Evolutionary conservation across 148 eudicot genomes (phyloP).

Genomic region (Polygonum aviculare): DNA sequence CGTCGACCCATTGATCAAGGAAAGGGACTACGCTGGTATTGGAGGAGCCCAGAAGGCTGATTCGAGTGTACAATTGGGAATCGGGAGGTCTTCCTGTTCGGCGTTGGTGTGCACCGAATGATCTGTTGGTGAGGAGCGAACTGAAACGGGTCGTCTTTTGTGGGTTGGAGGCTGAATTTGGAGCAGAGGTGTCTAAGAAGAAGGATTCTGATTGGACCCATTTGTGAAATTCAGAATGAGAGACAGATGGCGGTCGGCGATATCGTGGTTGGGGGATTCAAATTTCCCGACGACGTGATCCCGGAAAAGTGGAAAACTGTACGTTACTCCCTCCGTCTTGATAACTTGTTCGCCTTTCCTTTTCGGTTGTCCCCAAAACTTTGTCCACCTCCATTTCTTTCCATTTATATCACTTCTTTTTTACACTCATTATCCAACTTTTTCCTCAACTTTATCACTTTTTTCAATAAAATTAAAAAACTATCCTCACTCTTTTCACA

Average conservation of each 20-base stretch:
- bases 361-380: no score
- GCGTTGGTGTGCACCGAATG: not conserved
- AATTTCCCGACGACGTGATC: not conserved
- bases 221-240: not conserved
- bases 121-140: slow-evolving; percentile 11
- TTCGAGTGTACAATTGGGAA: slow-evolving; percentile 26
- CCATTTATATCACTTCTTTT: no score
- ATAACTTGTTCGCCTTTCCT: no score
- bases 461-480: no score
- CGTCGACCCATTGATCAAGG: slow-evolving; percentile 37
- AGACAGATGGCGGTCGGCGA: not conserved
- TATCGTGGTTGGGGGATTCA: not conserved
- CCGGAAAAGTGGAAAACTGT: no score
- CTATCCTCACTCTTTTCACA: no score
- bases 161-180: slow-evolving; percentile 1
- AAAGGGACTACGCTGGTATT: slow-evolving; percentile 21
- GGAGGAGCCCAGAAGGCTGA: slow-evolving; percentile 26
- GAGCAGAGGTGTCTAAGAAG: slow-evolving; percentile 12
- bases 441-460: no score
- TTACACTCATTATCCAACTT: no score
- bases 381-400: no score
- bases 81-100: not conserved
- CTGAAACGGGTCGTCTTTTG: not conserved
- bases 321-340: no score
- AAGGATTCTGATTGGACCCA: slow-evolving; percentile 6